Evolutionary conservation across 192 early-diverging fungal genomes (phyloP), one percentile per base, ranked within the genome.

Genomic region (Anaeromyces robustus): DNA sequence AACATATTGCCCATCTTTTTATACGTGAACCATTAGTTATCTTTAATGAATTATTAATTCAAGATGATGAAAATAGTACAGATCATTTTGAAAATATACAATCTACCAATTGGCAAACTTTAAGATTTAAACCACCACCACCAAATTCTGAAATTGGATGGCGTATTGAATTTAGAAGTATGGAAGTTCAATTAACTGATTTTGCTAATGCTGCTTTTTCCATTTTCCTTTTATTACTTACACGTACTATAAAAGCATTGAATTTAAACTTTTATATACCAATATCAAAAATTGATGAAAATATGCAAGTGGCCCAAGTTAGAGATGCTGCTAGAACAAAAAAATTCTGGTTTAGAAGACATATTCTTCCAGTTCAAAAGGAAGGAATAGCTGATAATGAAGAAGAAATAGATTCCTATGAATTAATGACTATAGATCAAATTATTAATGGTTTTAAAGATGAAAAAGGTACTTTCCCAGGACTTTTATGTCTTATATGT

Each of bases 61-160:
- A 95, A 78, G 94, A 98, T 85, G 92, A 99, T 82, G 84, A 87
- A n/a, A 85, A 87, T 17, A 92, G 89, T 32, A 92, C 94, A 0
- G 97, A 99, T 84, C 97, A 99, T 82, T 99, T 99, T 90, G 97
- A 99, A 86, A 99, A 99, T 86, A 90, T 99, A 43, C 97, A 99
- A 88, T 95, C 94, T n/a, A 99, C 97, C 77, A 99, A 99, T 86
- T 99, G 97, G 97, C 97, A 99, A 87, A 96, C 96, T 22, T 94
- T 97, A 91, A 92, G 97, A 13, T 99, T 99, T 89, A 99, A 99
- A 87, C 95, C 96, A 37, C 97, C 97, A 18, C 94, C 97, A 34
- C 96, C 95, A 18, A 91, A 93, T 32, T 90, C 91, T 3, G 79
- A 85, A 31, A 96, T 99, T 83, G 97, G 97, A 19, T 99, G 97